Base-by-base conservation (phyloP, 2,329 filamentous ascomycete genomes). In the Pseudogymnoascus sp. region DNA sequence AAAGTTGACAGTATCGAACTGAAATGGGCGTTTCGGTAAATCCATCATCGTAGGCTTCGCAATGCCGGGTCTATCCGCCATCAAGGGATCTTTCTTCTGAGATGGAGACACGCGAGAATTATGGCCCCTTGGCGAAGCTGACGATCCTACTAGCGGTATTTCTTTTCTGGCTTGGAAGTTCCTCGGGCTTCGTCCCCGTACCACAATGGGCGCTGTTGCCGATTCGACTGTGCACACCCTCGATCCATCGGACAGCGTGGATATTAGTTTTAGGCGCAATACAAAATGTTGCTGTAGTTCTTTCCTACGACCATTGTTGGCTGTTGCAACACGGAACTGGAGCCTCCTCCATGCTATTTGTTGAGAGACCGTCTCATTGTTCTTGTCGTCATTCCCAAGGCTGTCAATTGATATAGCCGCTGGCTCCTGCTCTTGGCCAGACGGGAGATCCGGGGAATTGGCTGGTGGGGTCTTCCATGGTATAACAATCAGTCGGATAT, bases 241-340 rank as follows among this genome's bases (percentile, higher is more conserved):
- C 35, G 82, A 83, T n/a, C 91, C 91, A 65, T 91, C 95, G 0
- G 90, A 84, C 59, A 97, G 78, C 0, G 91, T 95, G 14, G 88
- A 93, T 66, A 93, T 80, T 8, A 96, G 88, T 75, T 93, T 96
- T 60, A 97, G 79, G 66, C 92, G 88, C 63, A 97, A 82, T 9
- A 96, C 87, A 75, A 97, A 97, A 77, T 97, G 93, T 73, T 97
- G 93, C 73, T 97, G 93, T 52, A 97, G 83, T 74, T 97, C 93
- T 78, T 96, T 96, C 66, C 93, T 83, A 64, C 93, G 86, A 9
- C 93, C 93, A 73, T 97, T 97, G 77, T 97, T 97, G 63, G 93
- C 93, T 7, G 93, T 97, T 16, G 93, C 93, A 80, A 88, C 96
- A 69, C 93, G 84, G 72, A 97, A 97, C 71, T 97, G 93, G 65